A percentile compares a stretch with the other conserved stretches of the same genome.
phyloP scores from a whole-genome alignment of 1,284 basidiomycete species.

The Marasmius sp. region DNA sequence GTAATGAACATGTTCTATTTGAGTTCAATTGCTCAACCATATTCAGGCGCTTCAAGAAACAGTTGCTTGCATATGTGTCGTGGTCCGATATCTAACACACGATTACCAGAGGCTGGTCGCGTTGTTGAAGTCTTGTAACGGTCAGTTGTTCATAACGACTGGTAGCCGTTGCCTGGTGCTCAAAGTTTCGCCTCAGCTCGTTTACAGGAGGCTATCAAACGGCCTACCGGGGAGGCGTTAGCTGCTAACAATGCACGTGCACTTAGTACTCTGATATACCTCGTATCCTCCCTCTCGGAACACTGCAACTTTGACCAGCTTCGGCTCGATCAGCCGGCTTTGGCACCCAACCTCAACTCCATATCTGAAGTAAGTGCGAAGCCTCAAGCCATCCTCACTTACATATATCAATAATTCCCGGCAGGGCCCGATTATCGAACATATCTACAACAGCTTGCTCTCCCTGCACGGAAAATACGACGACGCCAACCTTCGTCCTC shows the following conservation, averaged over 20 bases:
- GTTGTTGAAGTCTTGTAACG: slow-evolving; percentile 80
- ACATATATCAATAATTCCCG: slow-evolving; percentile 4
- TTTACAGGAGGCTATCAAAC: slow-evolving; percentile 52
- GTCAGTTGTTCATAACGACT: slow-evolving; percentile 39
- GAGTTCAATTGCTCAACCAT: background rate
- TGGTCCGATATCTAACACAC: slow-evolving; percentile 83
- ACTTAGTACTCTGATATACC: slow-evolving; percentile 70
- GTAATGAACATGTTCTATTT: slow-evolving; percentile 15
- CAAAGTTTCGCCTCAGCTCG: slow-evolving; percentile 40
- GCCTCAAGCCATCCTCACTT: background rate
- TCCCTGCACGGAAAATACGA: slow-evolving; percentile 65
- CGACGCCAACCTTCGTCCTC: slow-evolving; percentile 54
- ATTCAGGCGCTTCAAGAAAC: slow-evolving; percentile 81
- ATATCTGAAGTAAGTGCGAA: slow-evolving; percentile 52
- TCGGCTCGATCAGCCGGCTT: slow-evolving; percentile 57
- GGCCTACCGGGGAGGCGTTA: slow-evolving; percentile 30
- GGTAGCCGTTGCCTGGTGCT: background rate
- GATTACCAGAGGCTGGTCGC: slow-evolving; percentile 78
- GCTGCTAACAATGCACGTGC: slow-evolving; percentile 38
- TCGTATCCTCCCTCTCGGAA: slow-evolving; percentile 84
- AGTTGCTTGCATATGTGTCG: slow-evolving; percentile 88
- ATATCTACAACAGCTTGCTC: slow-evolving; percentile 76
- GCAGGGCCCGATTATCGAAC: slow-evolving; percentile 75
- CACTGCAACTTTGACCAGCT: slow-evolving; percentile 86
- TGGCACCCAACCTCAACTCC: slow-evolving; percentile 57